A percentile compares a stretch with the other conserved stretches of the same genome.
These are phyloP conservation scores for Halophytophthora polymorphica DNA, from an alignment of 352 stramenopile species.

Conservation along the genomic window DNA sequence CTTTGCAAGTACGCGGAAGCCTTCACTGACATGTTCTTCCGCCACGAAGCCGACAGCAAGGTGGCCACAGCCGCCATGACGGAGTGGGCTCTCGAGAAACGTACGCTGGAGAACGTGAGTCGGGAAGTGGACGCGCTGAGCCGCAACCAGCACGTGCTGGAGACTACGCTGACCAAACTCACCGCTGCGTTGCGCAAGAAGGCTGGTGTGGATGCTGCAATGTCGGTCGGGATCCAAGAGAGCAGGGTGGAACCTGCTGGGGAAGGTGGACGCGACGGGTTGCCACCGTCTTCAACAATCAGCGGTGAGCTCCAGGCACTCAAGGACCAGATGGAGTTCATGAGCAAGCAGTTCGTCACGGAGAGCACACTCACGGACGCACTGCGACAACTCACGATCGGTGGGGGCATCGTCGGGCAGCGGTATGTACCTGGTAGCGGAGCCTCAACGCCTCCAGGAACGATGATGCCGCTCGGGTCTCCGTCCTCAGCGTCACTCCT, in stretches of 20 bases:
- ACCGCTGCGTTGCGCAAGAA: slow-evolving; percentile 19
- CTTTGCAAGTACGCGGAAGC: slow-evolving; percentile 55
- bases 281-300: slow-evolving; percentile 14
- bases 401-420: slow-evolving; percentile 28
- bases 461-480: slow-evolving; percentile 5
- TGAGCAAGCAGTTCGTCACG: slow-evolving; percentile 49
- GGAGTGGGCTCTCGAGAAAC: slow-evolving; percentile 31
- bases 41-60: slow-evolving; percentile 23
- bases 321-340: slow-evolving; percentile 30
- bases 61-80: slow-evolving; percentile 22
- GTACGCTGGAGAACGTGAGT: slow-evolving; percentile 38
- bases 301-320: slow-evolving; percentile 38
- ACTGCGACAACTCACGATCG: slow-evolving; percentile 33
- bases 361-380: slow-evolving; percentile 41
- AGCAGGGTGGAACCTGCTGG: background rate
- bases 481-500: slow-evolving; percentile 10
- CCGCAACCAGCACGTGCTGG: slow-evolving; percentile 39
- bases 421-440: slow-evolving; percentile 16
- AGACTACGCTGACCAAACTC: slow-evolving; percentile 25
- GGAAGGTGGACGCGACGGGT: slow-evolving; percentile 5
- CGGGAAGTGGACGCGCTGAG: slow-evolving; percentile 40
- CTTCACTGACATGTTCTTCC: slow-evolving; percentile 51
- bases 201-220: background rate
- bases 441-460: background rate
- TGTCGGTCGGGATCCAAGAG: background rate